These are phyloP conservation scores for Suillus spraguei DNA, from an alignment of 768 basidiomycete genomes.

Conservation along the genomic window DNA sequence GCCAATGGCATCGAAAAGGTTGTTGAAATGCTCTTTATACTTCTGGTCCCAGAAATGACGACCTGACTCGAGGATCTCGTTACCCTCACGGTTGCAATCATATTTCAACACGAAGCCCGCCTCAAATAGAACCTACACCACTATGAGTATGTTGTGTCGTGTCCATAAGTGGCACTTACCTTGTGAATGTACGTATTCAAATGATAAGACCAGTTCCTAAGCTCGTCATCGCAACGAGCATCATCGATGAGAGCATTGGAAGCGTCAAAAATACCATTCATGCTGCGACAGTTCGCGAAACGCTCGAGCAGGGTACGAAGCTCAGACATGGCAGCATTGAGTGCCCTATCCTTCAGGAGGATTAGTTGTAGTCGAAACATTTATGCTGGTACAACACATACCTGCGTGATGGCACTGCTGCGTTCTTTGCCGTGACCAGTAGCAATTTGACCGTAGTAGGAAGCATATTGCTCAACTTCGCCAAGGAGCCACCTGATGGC, in stretches of 20 bases:
- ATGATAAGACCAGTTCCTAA: constrained; percentile 71
- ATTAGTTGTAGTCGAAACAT: constrained; percentile 20
- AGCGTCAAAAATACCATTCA: constrained; percentile 71
- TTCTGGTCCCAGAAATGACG: constrained; percentile 76
- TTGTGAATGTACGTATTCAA: constrained; percentile 69
- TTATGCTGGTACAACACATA: too few relatives aligned
- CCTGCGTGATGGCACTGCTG: constrained; percentile 18
- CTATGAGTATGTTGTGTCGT: not conserved
- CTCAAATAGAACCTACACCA: constrained; percentile 78
- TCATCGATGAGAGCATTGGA: constrained; percentile 74
- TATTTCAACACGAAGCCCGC: constrained; percentile 87
- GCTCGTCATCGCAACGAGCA: constrained; percentile 69
- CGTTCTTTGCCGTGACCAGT: constrained; percentile 37
- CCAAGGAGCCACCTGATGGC: constrained; percentile 72
- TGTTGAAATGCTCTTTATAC: constrained; percentile 79
- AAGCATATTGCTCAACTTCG: constrained; percentile 62
- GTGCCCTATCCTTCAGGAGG: constrained; percentile 47
- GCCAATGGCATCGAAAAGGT: constrained; percentile 67
- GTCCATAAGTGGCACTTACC: constrained; percentile 35
- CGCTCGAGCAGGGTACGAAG: constrained; percentile 86
- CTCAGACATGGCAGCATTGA: constrained; percentile 60
- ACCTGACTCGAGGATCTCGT: constrained; percentile 67
- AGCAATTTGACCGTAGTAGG: constrained; percentile 50
- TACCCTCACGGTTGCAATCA: constrained; percentile 66
- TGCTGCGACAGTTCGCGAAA: constrained; percentile 76